Conservation (phyloP, 2,329 filamentous ascomycete genomes). For the Fusarium sp. region DNA sequence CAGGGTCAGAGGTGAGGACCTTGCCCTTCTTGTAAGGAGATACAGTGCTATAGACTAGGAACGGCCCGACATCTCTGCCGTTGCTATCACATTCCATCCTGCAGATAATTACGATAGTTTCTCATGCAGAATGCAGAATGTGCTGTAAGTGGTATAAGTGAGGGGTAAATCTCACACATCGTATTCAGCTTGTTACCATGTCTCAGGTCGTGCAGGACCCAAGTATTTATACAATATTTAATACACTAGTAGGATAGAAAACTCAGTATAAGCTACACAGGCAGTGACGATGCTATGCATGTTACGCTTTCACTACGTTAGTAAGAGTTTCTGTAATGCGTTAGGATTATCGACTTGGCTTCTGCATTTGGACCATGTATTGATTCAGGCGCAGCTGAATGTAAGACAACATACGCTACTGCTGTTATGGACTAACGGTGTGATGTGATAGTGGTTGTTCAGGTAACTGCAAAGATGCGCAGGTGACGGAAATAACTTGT, state of each 20-base stretch:
- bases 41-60: background rate
- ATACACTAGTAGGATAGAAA: rapidly evolving
- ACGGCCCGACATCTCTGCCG: background rate
- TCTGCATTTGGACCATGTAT: background rate
- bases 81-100: background rate
- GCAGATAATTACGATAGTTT: background rate
- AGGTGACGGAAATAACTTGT: background rate
- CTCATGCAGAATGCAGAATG: background rate
- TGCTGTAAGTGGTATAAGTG: background rate
- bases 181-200: background rate
- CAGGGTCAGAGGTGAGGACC: rapidly evolving
- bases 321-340: no score
- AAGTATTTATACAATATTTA: background rate
- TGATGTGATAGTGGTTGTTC: background rate
- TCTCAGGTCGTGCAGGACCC: background rate
- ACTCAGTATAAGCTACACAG: background rate
- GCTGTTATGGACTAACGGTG: background rate
- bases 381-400: background rate
- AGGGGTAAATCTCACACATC: background rate
- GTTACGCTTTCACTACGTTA: background rate
- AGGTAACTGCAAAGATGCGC: rapidly evolving
- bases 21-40: background rate
- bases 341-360: background rate
- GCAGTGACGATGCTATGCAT: background rate
- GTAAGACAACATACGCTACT: background rate